Percentiles rank a stretch among this genome's conserved stretches.
Evolutionary conservation across 2,329 filamentous ascomycete genomes (phyloP).

Genomic region (Apiospora koreana): DNA sequence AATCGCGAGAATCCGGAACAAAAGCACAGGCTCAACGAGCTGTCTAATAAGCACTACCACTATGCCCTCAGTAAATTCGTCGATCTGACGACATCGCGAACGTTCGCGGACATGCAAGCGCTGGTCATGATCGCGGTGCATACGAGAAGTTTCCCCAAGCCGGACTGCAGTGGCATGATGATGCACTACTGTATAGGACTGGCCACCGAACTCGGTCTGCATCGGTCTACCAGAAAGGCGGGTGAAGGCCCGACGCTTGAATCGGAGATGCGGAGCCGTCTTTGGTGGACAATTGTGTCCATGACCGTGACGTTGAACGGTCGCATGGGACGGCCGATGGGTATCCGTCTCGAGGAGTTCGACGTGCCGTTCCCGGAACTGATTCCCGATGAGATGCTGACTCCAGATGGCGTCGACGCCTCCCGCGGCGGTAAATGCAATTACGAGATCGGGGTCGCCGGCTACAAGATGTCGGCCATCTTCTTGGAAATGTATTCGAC

Average conservation of each 20-base stretch:
- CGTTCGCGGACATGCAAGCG: slow-evolving; percentile 70
- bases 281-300: slow-evolving; percentile 73
- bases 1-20: slow-evolving; percentile 60
- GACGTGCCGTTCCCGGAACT: slow-evolving; percentile 76
- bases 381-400: slow-evolving; percentile 70
- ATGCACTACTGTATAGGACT: slow-evolving; percentile 64
- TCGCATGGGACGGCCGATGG: slow-evolving; percentile 76
- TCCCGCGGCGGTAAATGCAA: slow-evolving; percentile 60
- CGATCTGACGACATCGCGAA: slow-evolving; percentile 61
- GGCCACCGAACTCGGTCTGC: slow-evolving; percentile 74
- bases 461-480: slow-evolving; percentile 65
- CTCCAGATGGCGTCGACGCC: slow-evolving; percentile 62
- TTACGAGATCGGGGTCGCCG: slow-evolving; percentile 66
- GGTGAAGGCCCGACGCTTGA: slow-evolving; percentile 57
- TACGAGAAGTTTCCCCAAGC: slow-evolving; percentile 76
- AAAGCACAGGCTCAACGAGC: slow-evolving; percentile 57
- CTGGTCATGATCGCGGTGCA: slow-evolving; percentile 71
- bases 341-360: slow-evolving; percentile 71
- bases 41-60: slow-evolving; percentile 78
- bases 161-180: slow-evolving; percentile 72
- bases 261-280: slow-evolving; percentile 74
- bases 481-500: slow-evolving; percentile 74
- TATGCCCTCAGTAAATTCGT: slow-evolving; percentile 71
- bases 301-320: slow-evolving; percentile 71
- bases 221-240: slow-evolving; percentile 63